Evolutionary conservation across 257 asterid genomes (phyloP).

Genomic region (Nicotiana tabacum): DNA sequence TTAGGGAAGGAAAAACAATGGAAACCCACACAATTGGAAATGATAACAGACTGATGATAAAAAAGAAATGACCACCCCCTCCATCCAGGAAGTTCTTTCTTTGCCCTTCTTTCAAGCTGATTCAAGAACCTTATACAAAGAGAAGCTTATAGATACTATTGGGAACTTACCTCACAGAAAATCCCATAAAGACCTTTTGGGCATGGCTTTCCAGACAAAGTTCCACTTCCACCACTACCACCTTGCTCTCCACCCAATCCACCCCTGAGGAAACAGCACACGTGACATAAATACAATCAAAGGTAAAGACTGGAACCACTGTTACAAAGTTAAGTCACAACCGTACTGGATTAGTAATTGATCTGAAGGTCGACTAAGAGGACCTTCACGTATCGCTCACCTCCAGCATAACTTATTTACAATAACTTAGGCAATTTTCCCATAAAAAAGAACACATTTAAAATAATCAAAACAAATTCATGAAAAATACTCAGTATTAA

Average conservation of each 20-base stretch:
- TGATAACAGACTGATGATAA: background rate
- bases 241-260: conserved; percentile 74
- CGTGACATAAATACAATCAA: conserved; percentile 3
- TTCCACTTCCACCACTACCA: conserved; percentile 73
- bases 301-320: background rate
- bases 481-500: background rate
- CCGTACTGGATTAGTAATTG: background rate
- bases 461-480: background rate
- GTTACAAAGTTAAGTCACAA: background rate
- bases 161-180: conserved; percentile 64
- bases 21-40: background rate
- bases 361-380: background rate
- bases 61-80: background rate
- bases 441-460: background rate
- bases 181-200: conserved; percentile 93
- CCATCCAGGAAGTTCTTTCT: conserved; percentile 7
- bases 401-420: background rate
- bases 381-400: background rate
- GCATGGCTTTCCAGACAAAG: conserved; percentile 89
- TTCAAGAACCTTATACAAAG: background rate
- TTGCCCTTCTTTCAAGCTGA: background rate
- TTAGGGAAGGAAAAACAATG: background rate
- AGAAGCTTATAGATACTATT: background rate
- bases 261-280: conserved; percentile 52
- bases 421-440: background rate